These are phyloP conservation scores for Histomonas meleagridis DNA, from an alignment of 208 protist genomes.

Conservation along the genomic window DNA sequence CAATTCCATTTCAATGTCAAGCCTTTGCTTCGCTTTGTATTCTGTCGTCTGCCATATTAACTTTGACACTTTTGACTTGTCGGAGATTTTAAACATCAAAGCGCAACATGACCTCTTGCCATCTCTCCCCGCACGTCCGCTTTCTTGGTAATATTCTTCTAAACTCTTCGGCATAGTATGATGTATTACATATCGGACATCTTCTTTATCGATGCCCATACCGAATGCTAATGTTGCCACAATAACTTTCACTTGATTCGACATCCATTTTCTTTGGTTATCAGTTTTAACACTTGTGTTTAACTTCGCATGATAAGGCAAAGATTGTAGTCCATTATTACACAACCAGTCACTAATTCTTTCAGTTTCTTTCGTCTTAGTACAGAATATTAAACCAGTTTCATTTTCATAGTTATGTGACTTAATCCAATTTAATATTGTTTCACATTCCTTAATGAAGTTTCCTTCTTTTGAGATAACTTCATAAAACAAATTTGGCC, in stretches of 20 bases:
- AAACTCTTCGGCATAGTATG: slow-evolving; percentile 43
- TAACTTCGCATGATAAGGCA: slow-evolving; percentile 46
- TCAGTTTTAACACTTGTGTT: not conserved
- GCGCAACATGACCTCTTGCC: slow-evolving; percentile 59
- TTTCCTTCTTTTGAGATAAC: slow-evolving; percentile 37
- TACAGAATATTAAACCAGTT: slow-evolving; percentile 43
- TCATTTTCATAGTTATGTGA: slow-evolving; percentile 35
- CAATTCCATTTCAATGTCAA: not conserved
- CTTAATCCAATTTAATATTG: slow-evolving; percentile 39
- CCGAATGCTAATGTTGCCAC: slow-evolving; percentile 57
- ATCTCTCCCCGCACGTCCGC: slow-evolving; percentile 81
- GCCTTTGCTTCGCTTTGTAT: not conserved
- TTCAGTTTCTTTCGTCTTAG: slow-evolving; percentile 38
- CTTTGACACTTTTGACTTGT: not conserved
- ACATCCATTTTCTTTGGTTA: slow-evolving; percentile 42
- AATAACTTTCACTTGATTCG: slow-evolving; percentile 36
- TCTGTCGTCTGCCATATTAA: too few relatives aligned
- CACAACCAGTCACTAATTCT: not conserved
- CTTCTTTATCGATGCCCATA: slow-evolving; percentile 57
- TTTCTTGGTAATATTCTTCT: slow-evolving; percentile 73
- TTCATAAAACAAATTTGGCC: slow-evolving; percentile 51
- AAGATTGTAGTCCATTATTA: slow-evolving; percentile 34
- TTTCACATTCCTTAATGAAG: not conserved
- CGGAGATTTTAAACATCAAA: slow-evolving; percentile 36
- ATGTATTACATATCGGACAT: slow-evolving; percentile 54